A percentile compares a stretch with the other conserved stretches of the same genome.
phyloP scores from a whole-genome alignment of 75 land plant species.

The Selaginella moellendorffii region DNA sequence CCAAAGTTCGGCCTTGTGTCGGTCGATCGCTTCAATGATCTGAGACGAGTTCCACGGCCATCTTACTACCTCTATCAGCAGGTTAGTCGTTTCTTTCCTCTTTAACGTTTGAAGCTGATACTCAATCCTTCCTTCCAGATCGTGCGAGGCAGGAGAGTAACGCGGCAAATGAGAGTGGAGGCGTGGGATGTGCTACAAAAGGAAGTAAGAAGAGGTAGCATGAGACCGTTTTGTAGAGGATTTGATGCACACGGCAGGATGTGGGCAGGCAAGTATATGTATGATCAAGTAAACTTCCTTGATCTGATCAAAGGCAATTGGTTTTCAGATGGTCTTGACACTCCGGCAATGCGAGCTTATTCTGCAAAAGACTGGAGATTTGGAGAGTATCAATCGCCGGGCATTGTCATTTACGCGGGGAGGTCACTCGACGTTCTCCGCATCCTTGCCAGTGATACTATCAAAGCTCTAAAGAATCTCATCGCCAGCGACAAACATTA shows the following conservation, averaged over 20 bases:
- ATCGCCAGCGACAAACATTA: too few relatives aligned
- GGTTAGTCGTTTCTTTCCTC: neutral
- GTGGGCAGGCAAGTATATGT: constrained; percentile 20
- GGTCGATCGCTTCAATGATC: constrained; percentile 16
- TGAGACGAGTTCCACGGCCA: constrained; percentile 21
- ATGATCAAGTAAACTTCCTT: neutral
- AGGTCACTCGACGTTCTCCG: constrained; percentile 22
- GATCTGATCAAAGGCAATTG: neutral
- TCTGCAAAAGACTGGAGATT: constrained; percentile 22
- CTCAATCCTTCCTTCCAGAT: constrained; percentile 4
- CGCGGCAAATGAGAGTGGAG: constrained; percentile 4
- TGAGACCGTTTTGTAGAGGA: constrained; percentile 21
- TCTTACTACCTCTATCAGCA: constrained; percentile 25
- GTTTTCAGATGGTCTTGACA: constrained; percentile 19
- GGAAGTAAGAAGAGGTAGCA: constrained; percentile 18
- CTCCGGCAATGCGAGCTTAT: constrained; percentile 12
- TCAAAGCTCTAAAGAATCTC: too few relatives aligned
- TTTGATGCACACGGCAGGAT: constrained; percentile 17
- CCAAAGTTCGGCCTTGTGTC: constrained; percentile 28
- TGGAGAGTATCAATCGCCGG: constrained; percentile 12
- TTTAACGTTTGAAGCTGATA: neutral
- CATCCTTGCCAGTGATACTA: too few relatives aligned
- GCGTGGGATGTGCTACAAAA: constrained; percentile 21
- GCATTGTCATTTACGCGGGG: neutral
- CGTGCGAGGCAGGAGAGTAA: constrained; percentile 14